Base-by-base conservation (phyloP, 768 basidiomycete species). In the Asterophora parasitica region DNA sequence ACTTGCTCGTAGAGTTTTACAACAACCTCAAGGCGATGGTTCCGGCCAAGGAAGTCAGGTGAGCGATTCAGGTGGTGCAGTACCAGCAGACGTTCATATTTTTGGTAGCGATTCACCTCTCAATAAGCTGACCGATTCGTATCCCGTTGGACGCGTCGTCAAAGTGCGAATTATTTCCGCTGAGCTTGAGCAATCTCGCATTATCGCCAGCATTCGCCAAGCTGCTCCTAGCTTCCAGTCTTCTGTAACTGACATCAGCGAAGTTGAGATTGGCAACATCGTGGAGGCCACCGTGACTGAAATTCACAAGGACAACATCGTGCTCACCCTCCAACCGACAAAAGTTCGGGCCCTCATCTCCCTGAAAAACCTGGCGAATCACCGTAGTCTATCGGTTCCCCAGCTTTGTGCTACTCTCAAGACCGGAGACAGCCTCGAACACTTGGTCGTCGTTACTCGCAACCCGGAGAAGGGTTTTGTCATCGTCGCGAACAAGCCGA, bases 131-230 rank as follows among this genome's bases (percentile, higher is more conserved):
- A 57, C 76, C 3, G 79, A 82, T 38, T 68, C 79, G 34, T 93
- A 92, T 65, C 70, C 81, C 12, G 65, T 87, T 33, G 95, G 95
- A 47, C 90, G 87, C 60, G 83, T 89, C 1, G 79, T 94, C 47
- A 82, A 85, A 67, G 88, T 96, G 20, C 82, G 88, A 51, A 82
- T 99, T 55, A 76, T 85, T 37, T 69, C 76, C 8, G 68, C 85
- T 28, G 75, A 88, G 43, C 47, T 66, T 3, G 80, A 83, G 16
- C 75, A 76, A 12, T 62, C 71, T 10, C 82, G 81, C 45, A 83
- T 97, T 45, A 70, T 84, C 34, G 94, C 89, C 10, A 96, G 93
- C 59, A 83, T 95, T 49, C 85, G 87, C 20, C 90, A 93, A 70
- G 89, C 87, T 4, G 61, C 77, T 0, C 58, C 81, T 36, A 73